Evolutionary conservation across 805 yeast genomes (phyloP).

Genomic region (Yamadazyma paraphyllophila): DNA sequence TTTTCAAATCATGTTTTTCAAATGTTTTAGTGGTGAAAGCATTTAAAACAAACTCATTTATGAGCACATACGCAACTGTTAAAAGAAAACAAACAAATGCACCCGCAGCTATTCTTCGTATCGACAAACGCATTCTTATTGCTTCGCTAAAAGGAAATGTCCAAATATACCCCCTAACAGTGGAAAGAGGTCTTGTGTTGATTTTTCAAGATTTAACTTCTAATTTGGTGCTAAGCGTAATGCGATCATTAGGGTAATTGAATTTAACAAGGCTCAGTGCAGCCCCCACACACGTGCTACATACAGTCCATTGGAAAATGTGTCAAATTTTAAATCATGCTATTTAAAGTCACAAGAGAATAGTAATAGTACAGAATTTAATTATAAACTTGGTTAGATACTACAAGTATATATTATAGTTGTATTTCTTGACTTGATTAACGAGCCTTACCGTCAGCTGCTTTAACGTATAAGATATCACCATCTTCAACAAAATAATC

Average conservation of each 20-base stretch:
- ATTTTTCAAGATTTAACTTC: too few species aligned
- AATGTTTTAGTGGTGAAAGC: conserved; percentile 5
- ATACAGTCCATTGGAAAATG: not conserved
- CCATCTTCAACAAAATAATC: conserved; percentile 94
- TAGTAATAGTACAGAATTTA: too few species aligned
- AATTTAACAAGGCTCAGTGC: conserved; percentile 2
- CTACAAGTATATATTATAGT: not conserved
- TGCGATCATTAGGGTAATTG: not conserved
- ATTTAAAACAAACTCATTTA: conserved; percentile 2
- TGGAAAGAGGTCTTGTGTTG: too few species aligned
- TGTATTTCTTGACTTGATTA: conserved; percentile 22
- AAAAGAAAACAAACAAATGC: not conserved
- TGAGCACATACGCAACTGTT: not conserved
- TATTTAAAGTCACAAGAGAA: not conserved
- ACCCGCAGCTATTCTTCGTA: conserved; percentile 1
- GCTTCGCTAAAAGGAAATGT: too few species aligned
- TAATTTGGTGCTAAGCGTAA: not conserved
- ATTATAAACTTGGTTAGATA: too few species aligned
- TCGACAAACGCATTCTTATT: not conserved
- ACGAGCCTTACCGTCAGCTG: conserved; percentile 85
- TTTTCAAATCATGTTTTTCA: conserved; percentile 13
- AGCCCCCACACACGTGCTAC: not conserved
- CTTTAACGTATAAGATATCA: conserved; percentile 86
- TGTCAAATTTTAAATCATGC: not conserved
- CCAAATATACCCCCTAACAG: too few species aligned